Conservation (phyloP, 75 land plant species). For the Sequoia sempervirens region DNA sequence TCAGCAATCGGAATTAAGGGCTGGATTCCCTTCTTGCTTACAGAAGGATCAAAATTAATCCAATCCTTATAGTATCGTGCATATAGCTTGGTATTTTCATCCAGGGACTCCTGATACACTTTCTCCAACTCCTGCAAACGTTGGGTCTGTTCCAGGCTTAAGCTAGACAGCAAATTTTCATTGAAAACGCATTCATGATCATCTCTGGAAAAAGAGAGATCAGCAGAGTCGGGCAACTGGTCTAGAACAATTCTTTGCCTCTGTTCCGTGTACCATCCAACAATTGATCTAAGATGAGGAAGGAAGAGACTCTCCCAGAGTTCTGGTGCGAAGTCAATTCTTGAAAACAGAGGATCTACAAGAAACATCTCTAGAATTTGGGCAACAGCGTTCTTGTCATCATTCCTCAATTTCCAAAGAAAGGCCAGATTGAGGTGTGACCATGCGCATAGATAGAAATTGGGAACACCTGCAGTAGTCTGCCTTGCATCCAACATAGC, state of each 20-base stretch:
- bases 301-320: slow-evolving; percentile 56
- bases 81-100: slow-evolving; percentile 52
- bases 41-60: slow-evolving; percentile 29
- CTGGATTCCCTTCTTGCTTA: slow-evolving; percentile 31
- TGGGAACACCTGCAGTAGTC: slow-evolving; percentile 59
- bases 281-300: slow-evolving; percentile 52
- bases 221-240: slow-evolving; percentile 31
- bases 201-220: slow-evolving; percentile 41
- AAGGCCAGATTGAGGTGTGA: slow-evolving; percentile 54
- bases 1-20: slow-evolving; percentile 57
- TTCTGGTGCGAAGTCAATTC: slow-evolving; percentile 63
- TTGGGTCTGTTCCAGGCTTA: slow-evolving; percentile 47
- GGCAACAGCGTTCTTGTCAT: slow-evolving; percentile 29
- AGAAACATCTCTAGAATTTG: slow-evolving; percentile 64
- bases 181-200: slow-evolving; percentile 26
- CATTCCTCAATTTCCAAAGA: slow-evolving; percentile 42
- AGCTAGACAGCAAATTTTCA: slow-evolving; percentile 27
- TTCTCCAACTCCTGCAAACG: slow-evolving; percentile 41
- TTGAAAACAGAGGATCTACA: slow-evolving; percentile 45
- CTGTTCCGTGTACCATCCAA: slow-evolving; percentile 50
- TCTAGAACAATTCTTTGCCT: slow-evolving; percentile 37
- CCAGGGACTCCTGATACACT: slow-evolving; percentile 51
- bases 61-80: slow-evolving; percentile 56
- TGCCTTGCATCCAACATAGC: slow-evolving; percentile 46
- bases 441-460: slow-evolving; percentile 65